Evolutionary conservation across 805 yeast genomes (phyloP).

Genomic region (Candida nonsorbophila): DNA sequence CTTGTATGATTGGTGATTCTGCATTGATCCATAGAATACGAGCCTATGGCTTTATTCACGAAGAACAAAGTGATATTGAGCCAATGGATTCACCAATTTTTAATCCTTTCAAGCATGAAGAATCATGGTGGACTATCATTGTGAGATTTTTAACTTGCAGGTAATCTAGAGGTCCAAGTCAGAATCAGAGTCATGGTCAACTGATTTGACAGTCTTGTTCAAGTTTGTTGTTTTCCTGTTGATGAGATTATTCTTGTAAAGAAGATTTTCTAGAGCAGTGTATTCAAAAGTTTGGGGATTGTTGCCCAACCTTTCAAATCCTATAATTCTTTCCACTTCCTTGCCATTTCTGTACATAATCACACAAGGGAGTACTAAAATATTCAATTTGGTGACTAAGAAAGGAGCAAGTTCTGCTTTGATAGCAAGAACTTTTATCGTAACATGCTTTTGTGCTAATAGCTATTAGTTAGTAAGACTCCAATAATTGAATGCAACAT

Average conservation of each 20-base stretch:
- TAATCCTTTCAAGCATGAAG: too few species aligned
- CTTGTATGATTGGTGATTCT: conserved; percentile 1
- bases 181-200: conserved; percentile 8
- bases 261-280: conserved; percentile 41
- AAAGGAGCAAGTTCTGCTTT: conserved; percentile 69
- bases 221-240: conserved; percentile 12
- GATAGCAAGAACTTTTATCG: conserved; percentile 48
- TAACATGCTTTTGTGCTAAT: conserved; percentile 55
- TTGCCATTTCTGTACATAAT: conserved; percentile 55
- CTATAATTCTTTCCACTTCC: conserved; percentile 58
- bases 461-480: conserved; percentile 7
- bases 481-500: conserved; percentile 7
- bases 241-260: conserved; percentile 11
- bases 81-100: too few species aligned
- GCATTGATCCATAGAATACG: conserved; percentile 1
- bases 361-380: conserved; percentile 70
- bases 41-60: not conserved
- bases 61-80: too few species aligned
- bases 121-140: too few species aligned
- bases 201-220: too few species aligned
- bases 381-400: conserved; percentile 54
- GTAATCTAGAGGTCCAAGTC: conserved; percentile 10
- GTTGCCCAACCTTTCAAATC: conserved; percentile 57
- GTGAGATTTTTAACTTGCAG: too few species aligned
- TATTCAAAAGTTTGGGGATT: conserved; percentile 43